Evolutionary conservation across 164 flowering plant species (phyloP).

Genomic region (Aristolochia fimbriata): DNA sequence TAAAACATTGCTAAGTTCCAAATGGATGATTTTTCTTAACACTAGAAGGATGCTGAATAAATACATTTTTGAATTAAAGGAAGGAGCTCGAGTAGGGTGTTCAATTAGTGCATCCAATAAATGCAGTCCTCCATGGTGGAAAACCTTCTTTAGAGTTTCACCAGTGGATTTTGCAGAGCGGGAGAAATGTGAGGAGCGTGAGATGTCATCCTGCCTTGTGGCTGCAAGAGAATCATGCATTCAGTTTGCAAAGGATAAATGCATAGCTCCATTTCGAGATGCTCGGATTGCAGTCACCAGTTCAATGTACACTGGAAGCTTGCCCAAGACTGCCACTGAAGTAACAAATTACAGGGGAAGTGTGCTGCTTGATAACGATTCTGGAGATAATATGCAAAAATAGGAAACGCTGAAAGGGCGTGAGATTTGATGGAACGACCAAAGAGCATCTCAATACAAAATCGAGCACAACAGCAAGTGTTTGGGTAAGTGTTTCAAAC

Average conservation of each 20-base stretch:
- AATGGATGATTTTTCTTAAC: not conserved
- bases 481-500: too few species aligned
- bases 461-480: too few species aligned
- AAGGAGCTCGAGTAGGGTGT: conserved; percentile 25
- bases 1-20: not conserved
- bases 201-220: conserved; percentile 23
- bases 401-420: not conserved
- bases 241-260: conserved; percentile 23
- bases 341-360: conserved; percentile 21
- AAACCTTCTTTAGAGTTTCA: conserved; percentile 13
- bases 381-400: too few species aligned
- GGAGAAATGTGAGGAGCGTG: conserved; percentile 24
- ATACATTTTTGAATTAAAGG: conserved; percentile 11
- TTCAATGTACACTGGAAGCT: not conserved
- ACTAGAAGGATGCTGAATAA: not conserved
- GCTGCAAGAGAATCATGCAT: conserved; percentile 19
- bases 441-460: not conserved
- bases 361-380: conserved; percentile 3
- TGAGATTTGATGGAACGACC: not conserved
- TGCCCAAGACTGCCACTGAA: not conserved
- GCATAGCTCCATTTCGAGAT: conserved; percentile 17
- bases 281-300: conserved; percentile 16
- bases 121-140: conserved; percentile 31
- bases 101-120: conserved; percentile 23
- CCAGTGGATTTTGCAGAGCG: conserved; percentile 17